Evolutionary conservation across 805 yeast genomes (phyloP), one percentile per base, ranked within the genome.

Genomic region (Nakazawaea ernobii): DNA sequence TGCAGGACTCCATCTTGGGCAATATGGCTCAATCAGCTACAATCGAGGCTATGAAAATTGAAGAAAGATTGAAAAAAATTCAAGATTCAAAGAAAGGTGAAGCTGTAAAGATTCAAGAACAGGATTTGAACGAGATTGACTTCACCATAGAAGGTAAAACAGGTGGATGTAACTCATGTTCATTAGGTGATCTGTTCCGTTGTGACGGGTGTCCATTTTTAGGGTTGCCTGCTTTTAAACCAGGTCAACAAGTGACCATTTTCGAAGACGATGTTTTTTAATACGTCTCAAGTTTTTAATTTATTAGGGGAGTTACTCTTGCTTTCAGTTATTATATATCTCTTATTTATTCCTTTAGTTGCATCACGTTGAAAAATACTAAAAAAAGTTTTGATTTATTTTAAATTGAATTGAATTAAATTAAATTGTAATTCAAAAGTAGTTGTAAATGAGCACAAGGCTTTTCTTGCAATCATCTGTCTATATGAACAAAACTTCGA

Each of bases 191-290:
- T 65, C 99, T 99, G 0, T 94, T 94, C 70, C 75, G 99, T 60
- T 94, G 99, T 65, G 96, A 91, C 56, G 97, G 98, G 2, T 94
- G 99, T 68, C 99, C 99, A 35, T 94, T 84, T 67, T 70, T 94
- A 55, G 99, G 99, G 0, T 72, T 94, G 40, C 99, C 99, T 13
- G 97, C 99, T 3, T 94, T 94, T 76, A 90, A 90, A 67, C 99
- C 98, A 1, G 99, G 99, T 45, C 95, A 94, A 68, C 82, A 82
- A 9, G 81, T 94, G 46, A 48, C 50, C n/a, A 43, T 48, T 27
- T 48, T 48, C 35, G 50, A 43, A 42, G 50, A 48, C 30, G 50
- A 48, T 30, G 15, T 42, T 29, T 46, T 20, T 5, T 20, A 5
- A 20, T 20, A 3, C 24, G 24, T 20, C 24, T 20, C 24, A 20